Percentiles rank a stretch among this genome's conserved stretches.
These are phyloP conservation scores for Magnaporthiopsis rhizophila DNA, from an alignment of 2,329 filamentous ascomycete genomes.

Conservation along the genomic window DNA sequence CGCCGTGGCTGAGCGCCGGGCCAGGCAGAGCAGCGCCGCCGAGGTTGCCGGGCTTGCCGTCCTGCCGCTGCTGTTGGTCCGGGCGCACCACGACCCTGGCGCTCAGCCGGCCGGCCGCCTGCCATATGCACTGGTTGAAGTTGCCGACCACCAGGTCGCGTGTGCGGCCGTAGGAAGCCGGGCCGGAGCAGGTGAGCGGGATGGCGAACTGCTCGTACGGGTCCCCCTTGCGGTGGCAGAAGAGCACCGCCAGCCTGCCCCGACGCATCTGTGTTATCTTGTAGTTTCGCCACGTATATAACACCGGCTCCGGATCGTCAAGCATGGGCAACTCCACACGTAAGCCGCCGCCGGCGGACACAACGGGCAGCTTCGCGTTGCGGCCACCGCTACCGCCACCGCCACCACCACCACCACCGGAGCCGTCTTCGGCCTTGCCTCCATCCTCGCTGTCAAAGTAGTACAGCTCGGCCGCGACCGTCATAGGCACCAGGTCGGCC, in stretches of 20 bases:
- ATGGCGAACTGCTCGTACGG: conserved; percentile 8
- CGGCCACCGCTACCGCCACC: neutral
- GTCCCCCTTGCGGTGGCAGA: conserved; percentile 4
- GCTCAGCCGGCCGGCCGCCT: neutral
- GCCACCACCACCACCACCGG: no score
- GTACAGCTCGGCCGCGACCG: conserved; percentile 5
- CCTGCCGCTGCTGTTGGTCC: neutral
- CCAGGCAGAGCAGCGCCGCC: neutral
- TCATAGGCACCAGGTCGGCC: conserved; percentile 7
- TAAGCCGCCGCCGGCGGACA: neutral
- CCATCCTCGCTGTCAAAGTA: conserved; percentile 1
- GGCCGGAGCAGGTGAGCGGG: conserved; percentile 3
- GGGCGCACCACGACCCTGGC: neutral
- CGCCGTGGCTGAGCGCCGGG: conserved; percentile 4
- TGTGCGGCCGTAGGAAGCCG: neutral
- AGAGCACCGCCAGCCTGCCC: conserved; percentile 6
- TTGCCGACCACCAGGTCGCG: conserved; percentile 4
- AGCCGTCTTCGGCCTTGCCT: neutral
- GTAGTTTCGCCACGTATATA: conserved; percentile 2
- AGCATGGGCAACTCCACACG: neutral
- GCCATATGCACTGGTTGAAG: conserved; percentile 5
- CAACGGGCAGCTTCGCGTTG: neutral
- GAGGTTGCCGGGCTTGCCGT: neutral
- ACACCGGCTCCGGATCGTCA: neutral
- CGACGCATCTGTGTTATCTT: conserved; percentile 1